Base-by-base conservation (phyloP, 495 filamentous ascomycete species). In the Evernia prunastri region DNA sequence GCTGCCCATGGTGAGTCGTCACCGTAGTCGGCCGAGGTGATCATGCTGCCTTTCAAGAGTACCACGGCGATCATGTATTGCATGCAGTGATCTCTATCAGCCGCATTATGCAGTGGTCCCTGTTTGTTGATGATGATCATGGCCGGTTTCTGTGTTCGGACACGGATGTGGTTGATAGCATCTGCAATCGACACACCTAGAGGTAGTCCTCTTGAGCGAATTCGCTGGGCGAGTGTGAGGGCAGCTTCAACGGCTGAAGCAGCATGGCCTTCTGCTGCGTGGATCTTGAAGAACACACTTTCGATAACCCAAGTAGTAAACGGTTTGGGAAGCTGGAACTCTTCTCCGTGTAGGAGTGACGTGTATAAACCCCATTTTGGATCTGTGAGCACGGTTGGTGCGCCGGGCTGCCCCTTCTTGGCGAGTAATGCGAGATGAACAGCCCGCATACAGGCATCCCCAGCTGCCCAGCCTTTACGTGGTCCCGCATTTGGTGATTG, bases 401-500 rank as follows among this genome's bases (percentile, higher is more conserved):
- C 66, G 2, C 79, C 78, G 4, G 71, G 72, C 64, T 80, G 77
- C 1, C 76, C 77, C 0, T 63, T 51, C 15, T 45, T 59, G 4
- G 68, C 69, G 8, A 79, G 62, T 1, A 77, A 54, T 4, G 70
- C 68, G n/a, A 80, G 66, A 17, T 80, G 74, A 18, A 82, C 76
- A 7, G 78, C 79, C 35, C 78, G 72, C 66, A 74, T 75, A 29
- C 71, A 72, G 1, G 80, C 78, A 67, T 79, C 75, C 2, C 74
- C 80, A 1, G 73, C 78, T 2, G 78, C 78, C 79, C 79, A 81
- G 0, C 79, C 79, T 64, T 80, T 80, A 0, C 77, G 72, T 15
- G 76, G 72, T 17, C 70, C 72, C 4, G 79, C 72, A 51, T 80
- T 79, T 12, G 67, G 61, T 0, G 67, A 68, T 10, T 71, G 66